Conservation (phyloP, 2,329 filamentous ascomycete species). For the Fusarium succisae region DNA sequence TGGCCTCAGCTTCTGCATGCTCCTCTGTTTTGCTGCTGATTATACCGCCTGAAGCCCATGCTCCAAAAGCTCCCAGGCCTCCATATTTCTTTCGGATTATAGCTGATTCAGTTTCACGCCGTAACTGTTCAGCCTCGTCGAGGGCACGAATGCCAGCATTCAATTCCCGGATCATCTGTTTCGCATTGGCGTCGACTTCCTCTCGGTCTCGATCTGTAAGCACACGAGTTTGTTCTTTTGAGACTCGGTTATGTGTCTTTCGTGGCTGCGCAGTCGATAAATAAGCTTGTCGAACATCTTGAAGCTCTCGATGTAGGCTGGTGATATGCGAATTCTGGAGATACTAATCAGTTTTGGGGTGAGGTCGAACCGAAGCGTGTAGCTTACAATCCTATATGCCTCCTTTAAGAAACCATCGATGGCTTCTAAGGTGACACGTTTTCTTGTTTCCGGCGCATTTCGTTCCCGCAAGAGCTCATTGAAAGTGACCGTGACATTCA, state of each 20-base stretch:
- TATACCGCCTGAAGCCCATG: constrained; percentile 72
- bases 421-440: constrained; percentile 56
- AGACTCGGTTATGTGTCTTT: constrained; percentile 59
- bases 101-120: constrained; percentile 77
- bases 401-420: constrained; percentile 92
- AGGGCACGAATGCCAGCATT: constrained; percentile 83
- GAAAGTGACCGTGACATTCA: constrained; percentile 75
- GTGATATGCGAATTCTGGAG: constrained; percentile 83
- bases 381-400: constrained; percentile 86
- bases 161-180: constrained; percentile 84
- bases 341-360: constrained; percentile 27
- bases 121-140: constrained; percentile 82
- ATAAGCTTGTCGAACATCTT: constrained; percentile 87
- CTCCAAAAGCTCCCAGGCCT: constrained; percentile 70
- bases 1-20: constrained; percentile 77
- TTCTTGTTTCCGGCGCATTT: constrained; percentile 57
- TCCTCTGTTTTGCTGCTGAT: constrained; percentile 65
- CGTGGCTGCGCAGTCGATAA: constrained; percentile 81
- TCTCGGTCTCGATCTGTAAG: constrained; percentile 86
- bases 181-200: constrained; percentile 86
- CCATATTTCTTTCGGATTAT: constrained; percentile 76
- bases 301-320: constrained; percentile 82
- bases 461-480: constrained; percentile 72
- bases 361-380: constrained; percentile 24
- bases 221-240: constrained; percentile 59